Conservation (phyloP, 2,329 filamentous ascomycete species). For the Exophiala sp. region DNA sequence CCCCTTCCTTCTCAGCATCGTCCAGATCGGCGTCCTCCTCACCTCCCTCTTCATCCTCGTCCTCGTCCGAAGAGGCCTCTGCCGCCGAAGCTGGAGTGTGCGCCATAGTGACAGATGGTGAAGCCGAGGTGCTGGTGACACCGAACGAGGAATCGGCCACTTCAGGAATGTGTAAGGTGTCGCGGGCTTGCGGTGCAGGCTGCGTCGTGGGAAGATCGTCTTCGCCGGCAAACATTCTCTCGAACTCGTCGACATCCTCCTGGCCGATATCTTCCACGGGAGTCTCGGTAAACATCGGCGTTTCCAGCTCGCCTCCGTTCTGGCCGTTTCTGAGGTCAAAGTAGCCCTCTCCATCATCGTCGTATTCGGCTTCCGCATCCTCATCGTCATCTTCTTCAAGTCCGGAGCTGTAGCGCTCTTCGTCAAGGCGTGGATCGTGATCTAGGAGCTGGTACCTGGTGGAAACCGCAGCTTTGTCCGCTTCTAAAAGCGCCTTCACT, state of each 20-base stretch:
- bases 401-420: slow-evolving; percentile 41
- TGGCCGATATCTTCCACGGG: slow-evolving; percentile 33
- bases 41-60: slow-evolving; percentile 32
- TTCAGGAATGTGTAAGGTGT: slow-evolving; percentile 26
- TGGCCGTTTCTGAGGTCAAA: slow-evolving; percentile 28
- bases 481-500: slow-evolving; percentile 65
- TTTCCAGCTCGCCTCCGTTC: slow-evolving; percentile 35
- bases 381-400: slow-evolving; percentile 47
- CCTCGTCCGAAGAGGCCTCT: slow-evolving; percentile 31
- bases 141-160: slow-evolving; percentile 29
- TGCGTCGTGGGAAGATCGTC: slow-evolving; percentile 31
- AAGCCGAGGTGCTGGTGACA: slow-evolving; percentile 26
- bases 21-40: slow-evolving; percentile 40
- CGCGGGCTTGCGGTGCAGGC: slow-evolving; percentile 15
- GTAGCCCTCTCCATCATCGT: slow-evolving; percentile 38
- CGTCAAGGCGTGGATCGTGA: slow-evolving; percentile 36
- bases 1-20: slow-evolving; percentile 38
- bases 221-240: slow-evolving; percentile 32
- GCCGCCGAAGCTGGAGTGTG: slow-evolving; percentile 26
- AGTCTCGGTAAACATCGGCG: slow-evolving; percentile 18
- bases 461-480: slow-evolving; percentile 58
- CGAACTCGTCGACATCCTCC: slow-evolving; percentile 32
- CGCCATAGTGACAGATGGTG: slow-evolving; percentile 29
- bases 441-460: slow-evolving; percentile 62
- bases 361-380: slow-evolving; percentile 39